phyloP scores from a whole-genome alignment of 1,284 basidiomycete species.

The Ustilago sp. region DNA sequence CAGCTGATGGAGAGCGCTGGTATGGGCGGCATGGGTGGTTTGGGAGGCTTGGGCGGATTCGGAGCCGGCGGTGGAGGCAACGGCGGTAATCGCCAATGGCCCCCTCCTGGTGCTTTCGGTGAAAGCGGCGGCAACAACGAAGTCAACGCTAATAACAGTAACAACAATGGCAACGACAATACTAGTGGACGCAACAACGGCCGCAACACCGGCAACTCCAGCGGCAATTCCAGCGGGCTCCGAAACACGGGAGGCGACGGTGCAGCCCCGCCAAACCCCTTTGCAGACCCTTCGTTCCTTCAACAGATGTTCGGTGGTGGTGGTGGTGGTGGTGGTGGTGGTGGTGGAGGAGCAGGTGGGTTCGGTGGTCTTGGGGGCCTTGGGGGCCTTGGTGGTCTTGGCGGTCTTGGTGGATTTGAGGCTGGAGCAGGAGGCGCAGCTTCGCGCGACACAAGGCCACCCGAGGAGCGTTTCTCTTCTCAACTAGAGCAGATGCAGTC shows the following conservation, averaged over 20 bases:
- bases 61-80: slow-evolving; percentile 24
- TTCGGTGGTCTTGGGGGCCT: slow-evolving; percentile 34
- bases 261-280: slow-evolving; percentile 28
- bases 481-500: slow-evolving; percentile 66
- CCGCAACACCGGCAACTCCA: slow-evolving; percentile 21
- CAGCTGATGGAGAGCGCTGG: slow-evolving; percentile 55
- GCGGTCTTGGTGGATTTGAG: slow-evolving; percentile 32
- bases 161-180: slow-evolving; percentile 10
- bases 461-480: slow-evolving; percentile 64
- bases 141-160: slow-evolving; percentile 12
- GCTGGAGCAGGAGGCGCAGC: slow-evolving; percentile 29
- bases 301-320: slow-evolving; percentile 49
- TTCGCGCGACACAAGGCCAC: slow-evolving; percentile 54
- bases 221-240: slow-evolving; percentile 21
- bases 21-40: slow-evolving; percentile 38
- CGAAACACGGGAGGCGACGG: slow-evolving; percentile 26
- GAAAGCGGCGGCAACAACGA: slow-evolving; percentile 6
- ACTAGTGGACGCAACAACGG: slow-evolving; percentile 16
- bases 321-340: slow-evolving; percentile 11
- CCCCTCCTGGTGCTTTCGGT: slow-evolving; percentile 58
- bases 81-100: slow-evolving; percentile 43
- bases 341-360: slow-evolving; percentile 27
- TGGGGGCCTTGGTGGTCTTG: slow-evolving; percentile 44
- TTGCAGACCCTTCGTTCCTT: slow-evolving; percentile 40
- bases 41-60: slow-evolving; percentile 20